Evolutionary conservation across 2,329 filamentous ascomycete species (phyloP), one percentile per base, ranked within the genome.

Genomic region (Geoglossum cookeanum): DNA sequence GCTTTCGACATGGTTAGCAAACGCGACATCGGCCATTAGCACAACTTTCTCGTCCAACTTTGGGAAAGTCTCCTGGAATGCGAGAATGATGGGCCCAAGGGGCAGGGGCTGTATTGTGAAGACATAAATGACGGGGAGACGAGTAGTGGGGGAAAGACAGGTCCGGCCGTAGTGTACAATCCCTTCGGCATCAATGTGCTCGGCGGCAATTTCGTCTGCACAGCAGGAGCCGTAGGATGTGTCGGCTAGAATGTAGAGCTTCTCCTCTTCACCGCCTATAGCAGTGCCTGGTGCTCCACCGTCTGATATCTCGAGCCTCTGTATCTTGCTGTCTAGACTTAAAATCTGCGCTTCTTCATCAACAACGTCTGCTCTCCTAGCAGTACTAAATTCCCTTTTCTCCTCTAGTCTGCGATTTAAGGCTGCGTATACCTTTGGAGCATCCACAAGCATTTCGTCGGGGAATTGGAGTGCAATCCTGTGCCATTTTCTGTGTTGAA

Each of bases 221-320:
- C 92, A 98, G 71, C 92, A 98, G 0, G 91, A 84, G 59, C 92
- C 94, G 70, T 97, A 98, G 1, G 91, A 96, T 1, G 92, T 97
- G 69, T 98, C 92, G 35, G 85, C 92, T 17, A 98, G 74, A 59
- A 98, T 90, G 64, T 86, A 94, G 56, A 97, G 75, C 60, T 75
- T 70, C 57, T 71, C 69, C 48, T 70, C 72, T 7, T 68, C 66
- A 1, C 69, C 63, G 39, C 65, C 61, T 1, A 59, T 9, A 2
- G 52, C 9, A 8, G 7, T 37, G 13, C 1, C 27, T 1, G 32
- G 4, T 37, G 29, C 22, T 11, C 11, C 32, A 29, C 7, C n/a
- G 17, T 55, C 22, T 44, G 27, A 29, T 45, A 30, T 45, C 15
- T 30, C 39, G n/a, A 22, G 59, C 54, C 8, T 59, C 57, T 45